These are phyloP conservation scores for Aspergillus fischeri DNA, from an alignment of 2,329 filamentous ascomycete species.

Conservation along the genomic window DNA sequence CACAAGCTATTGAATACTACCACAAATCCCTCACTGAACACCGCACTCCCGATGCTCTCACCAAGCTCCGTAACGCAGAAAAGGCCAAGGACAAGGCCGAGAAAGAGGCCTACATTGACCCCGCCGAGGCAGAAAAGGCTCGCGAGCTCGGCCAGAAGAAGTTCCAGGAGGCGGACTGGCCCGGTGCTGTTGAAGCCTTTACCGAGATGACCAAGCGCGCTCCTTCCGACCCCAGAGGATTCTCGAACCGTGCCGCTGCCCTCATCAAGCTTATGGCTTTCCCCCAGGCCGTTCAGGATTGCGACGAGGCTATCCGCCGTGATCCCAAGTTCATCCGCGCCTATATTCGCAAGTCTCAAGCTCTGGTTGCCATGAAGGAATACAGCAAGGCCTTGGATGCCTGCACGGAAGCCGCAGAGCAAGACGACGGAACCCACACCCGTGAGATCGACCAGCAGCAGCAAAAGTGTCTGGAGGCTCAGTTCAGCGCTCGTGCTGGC, in stretches of 20 bases:
- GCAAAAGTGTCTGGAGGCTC: conserved; percentile 84
- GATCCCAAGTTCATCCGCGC: conserved; percentile 91
- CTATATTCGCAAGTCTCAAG: conserved; percentile 94
- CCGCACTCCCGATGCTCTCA: conserved; percentile 87
- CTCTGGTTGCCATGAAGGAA: conserved; percentile 95
- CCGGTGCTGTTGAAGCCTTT: conserved; percentile 89
- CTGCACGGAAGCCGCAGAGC: conserved; percentile 71
- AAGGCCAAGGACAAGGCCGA: conserved; percentile 75
- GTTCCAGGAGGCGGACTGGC: conserved; percentile 97
- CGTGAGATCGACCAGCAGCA: conserved; percentile 92
- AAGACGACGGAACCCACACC: conserved; percentile 78
- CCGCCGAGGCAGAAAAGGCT: conserved; percentile 88
- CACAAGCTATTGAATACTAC: conserved; percentile 81
- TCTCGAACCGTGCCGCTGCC: conserved; percentile 94
- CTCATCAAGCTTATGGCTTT: conserved; percentile 97
- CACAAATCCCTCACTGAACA: conserved; percentile 93
- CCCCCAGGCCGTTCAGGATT: conserved; percentile 88
- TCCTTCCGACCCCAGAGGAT: conserved; percentile 87
- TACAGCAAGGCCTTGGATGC: conserved; percentile 93
- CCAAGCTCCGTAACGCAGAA: conserved; percentile 87
- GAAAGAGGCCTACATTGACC: conserved; percentile 78
- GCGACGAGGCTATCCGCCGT: conserved; percentile 82
- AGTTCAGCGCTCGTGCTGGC: conserved; percentile 86
- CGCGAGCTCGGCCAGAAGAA: conserved; percentile 92
- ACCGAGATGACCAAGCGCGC: conserved; percentile 95